These are phyloP conservation scores for Rhododendron vialii DNA, from an alignment of 148 eudicot genomes.

Conservation along the genomic window DNA sequence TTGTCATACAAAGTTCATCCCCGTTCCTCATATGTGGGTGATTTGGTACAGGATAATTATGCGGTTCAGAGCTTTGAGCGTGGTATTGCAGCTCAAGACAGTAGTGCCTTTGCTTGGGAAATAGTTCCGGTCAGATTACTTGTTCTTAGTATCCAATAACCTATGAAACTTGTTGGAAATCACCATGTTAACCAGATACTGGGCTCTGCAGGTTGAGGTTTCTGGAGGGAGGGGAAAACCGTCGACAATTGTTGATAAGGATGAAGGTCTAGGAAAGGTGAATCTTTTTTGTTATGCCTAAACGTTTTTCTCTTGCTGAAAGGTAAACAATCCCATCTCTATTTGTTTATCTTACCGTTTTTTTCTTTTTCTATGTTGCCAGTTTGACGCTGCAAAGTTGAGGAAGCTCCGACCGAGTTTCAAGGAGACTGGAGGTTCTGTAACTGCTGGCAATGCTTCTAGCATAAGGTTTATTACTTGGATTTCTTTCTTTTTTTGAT, in stretches of 20 bases:
- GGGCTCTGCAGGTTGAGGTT: constrained; percentile 73
- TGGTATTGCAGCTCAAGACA: constrained; percentile 81
- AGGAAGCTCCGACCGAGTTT: constrained; percentile 96
- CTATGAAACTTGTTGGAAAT: background rate
- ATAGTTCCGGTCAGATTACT: constrained; percentile 68
- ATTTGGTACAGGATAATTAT: constrained; percentile 65
- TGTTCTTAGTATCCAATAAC: background rate
- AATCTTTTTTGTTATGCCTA: background rate
- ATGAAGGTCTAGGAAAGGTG: constrained; percentile 95
- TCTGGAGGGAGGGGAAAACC: constrained; percentile 96
- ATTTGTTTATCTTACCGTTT: background rate
- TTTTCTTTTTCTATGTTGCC: constrained; percentile 17
- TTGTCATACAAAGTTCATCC: background rate
- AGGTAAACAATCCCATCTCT: background rate
- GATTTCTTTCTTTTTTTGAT: background rate
- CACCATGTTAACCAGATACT: constrained; percentile 6
- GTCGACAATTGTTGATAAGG: constrained; percentile 72
- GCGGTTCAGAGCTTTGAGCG: constrained; percentile 97
- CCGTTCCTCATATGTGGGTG: background rate
- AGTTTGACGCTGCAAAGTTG: constrained; percentile 94
- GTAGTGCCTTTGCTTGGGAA: constrained; percentile 90
- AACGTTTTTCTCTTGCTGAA: background rate
- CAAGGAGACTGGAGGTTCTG: constrained; percentile 79
- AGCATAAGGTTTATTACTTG: constrained; percentile 64
- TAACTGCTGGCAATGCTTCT: constrained; percentile 98